Percentiles rank a stretch among this genome's conserved stretches.
phyloP scores from a whole-genome alignment of 192 early-diverging fungal genomes.

The Coemansia sp. region DNA sequence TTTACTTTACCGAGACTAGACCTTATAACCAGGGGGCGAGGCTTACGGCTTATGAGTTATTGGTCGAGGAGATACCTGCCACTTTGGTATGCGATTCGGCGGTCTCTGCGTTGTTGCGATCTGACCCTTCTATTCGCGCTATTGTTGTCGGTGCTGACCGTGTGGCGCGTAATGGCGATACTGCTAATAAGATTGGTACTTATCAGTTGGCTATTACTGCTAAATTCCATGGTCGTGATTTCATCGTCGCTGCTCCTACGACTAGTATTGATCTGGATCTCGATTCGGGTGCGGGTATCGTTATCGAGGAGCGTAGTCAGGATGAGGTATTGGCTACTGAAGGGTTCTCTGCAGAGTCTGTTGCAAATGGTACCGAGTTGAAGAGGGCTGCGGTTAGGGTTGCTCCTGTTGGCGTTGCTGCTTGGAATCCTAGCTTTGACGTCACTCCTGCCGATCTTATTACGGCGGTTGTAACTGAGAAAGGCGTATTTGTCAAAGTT shows the following conservation, averaged over 20 bases:
- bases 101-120: constrained; percentile 77
- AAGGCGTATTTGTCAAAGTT: constrained; percentile 71
- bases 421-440: constrained; percentile 99
- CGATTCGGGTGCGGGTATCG: constrained; percentile 71
- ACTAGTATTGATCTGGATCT: constrained; percentile 88
- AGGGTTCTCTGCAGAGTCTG: constrained; percentile 20
- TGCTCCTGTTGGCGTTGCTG: constrained; percentile 78
- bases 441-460: constrained; percentile 88
- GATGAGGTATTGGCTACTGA: constrained; percentile 72
- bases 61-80: constrained; percentile 88
- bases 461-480: constrained; percentile 90
- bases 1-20: constrained; percentile 94
- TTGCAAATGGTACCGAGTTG: constrained; percentile 57
- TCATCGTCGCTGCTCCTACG: constrained; percentile 96
- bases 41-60: constrained; percentile 93
- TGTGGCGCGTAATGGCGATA: constrained; percentile 95
- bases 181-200: constrained; percentile 98
- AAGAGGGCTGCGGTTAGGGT: constrained; percentile 67
- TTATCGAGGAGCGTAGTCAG: constrained; percentile 80
- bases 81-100: constrained; percentile 93
- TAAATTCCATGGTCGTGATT: constrained; percentile 76
- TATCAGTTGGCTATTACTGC: constrained; percentile 97
- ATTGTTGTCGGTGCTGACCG: constrained; percentile 97
- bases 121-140: constrained; percentile 68
- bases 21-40: constrained; percentile 98